Conservation (phyloP, 345 rosid species). For the Boechera divaricarpa region DNA sequence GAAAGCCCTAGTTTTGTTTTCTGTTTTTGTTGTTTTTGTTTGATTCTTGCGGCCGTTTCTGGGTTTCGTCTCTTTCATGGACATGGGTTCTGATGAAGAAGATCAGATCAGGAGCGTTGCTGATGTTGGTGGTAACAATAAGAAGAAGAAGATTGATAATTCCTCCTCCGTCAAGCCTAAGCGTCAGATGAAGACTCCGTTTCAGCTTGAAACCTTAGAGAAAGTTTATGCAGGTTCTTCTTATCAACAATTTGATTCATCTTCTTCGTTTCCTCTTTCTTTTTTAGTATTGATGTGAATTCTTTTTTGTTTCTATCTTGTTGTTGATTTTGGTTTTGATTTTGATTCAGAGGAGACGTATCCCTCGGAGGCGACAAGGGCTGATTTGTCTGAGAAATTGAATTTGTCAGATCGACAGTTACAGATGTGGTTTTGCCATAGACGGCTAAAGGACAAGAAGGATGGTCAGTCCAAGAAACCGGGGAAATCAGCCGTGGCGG, state of each 20-base stretch:
- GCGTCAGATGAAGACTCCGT: slow-evolving; percentile 99
- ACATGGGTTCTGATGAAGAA: slow-evolving; percentile 70
- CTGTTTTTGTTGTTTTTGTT: slow-evolving; percentile 1
- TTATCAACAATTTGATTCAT: neutral
- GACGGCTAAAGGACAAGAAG: slow-evolving; percentile 94
- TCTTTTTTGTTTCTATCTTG: neutral
- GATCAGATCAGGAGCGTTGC: slow-evolving; percentile 44
- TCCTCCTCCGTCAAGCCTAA: slow-evolving; percentile 67
- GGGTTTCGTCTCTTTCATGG: slow-evolving; percentile 49
- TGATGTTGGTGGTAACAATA: neutral
- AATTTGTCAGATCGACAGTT: slow-evolving; percentile 94
- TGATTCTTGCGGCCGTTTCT: slow-evolving; percentile 41
- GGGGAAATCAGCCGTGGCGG: slow-evolving; percentile 43
- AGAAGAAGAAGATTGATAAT: slow-evolving; percentile 40
- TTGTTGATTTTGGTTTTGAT: slow-evolving; percentile 15
- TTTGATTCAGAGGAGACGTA: slow-evolving; percentile 74
- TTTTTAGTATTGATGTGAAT: slow-evolving; percentile 7
- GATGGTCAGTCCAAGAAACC: slow-evolving; percentile 60
- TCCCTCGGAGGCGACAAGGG: slow-evolving; percentile 79
- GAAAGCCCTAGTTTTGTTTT: slow-evolving; percentile 44
- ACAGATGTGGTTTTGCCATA: slow-evolving; percentile 99
- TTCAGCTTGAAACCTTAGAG: slow-evolving; percentile 87
- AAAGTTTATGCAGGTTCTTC: slow-evolving; percentile 65
- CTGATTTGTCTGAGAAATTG: slow-evolving; percentile 75
- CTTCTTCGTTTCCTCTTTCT: neutral